Evolutionary conservation across 2,329 filamentous ascomycete species (phyloP).

Genomic region (Alternaria sp.): DNA sequence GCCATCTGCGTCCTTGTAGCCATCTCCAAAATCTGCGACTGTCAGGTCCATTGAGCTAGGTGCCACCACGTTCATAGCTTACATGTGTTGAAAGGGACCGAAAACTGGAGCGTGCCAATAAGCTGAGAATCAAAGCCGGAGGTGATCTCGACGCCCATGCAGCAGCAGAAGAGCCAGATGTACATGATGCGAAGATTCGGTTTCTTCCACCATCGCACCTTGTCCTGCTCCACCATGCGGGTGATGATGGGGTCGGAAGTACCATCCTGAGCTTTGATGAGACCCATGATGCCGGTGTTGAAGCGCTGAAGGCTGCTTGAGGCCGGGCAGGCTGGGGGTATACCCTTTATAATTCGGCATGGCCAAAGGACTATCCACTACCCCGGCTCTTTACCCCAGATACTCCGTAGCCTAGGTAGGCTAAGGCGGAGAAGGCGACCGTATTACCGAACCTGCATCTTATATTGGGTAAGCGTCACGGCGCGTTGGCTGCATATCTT

Average conservation of each 20-base stretch:
- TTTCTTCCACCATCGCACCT: constrained; percentile 55
- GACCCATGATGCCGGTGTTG: constrained; percentile 35
- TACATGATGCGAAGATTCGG: constrained; percentile 51
- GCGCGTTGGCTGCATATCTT: constrained; percentile 25
- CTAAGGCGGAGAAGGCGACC: constrained; percentile 35
- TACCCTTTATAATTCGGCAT: constrained; percentile 34
- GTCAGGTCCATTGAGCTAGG: constrained; percentile 11
- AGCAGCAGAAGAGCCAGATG: constrained; percentile 47
- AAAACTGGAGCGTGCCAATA: constrained; percentile 50
- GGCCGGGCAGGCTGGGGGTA: constrained; percentile 14
- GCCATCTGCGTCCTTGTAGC: constrained; percentile 28
- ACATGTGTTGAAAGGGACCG: constrained; percentile 46
- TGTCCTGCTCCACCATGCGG: constrained; percentile 53
- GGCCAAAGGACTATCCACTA: constrained; percentile 7
- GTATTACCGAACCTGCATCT: constrained; percentile 37
- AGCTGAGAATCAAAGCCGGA: constrained; percentile 51
- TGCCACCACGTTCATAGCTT: neutral
- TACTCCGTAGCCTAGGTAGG: constrained; percentile 19
- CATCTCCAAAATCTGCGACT: constrained; percentile 39
- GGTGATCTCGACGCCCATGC: constrained; percentile 52
- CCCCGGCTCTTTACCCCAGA: constrained; percentile 40
- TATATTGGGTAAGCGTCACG: constrained; percentile 35
- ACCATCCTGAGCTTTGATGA: constrained; percentile 35
- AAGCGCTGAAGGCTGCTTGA: constrained; percentile 20
- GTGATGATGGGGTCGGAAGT: constrained; percentile 54